These are phyloP conservation scores for Trichophyton schoenleinii DNA, from an alignment of 2,329 filamentous ascomycete genomes.

Conservation along the genomic window DNA sequence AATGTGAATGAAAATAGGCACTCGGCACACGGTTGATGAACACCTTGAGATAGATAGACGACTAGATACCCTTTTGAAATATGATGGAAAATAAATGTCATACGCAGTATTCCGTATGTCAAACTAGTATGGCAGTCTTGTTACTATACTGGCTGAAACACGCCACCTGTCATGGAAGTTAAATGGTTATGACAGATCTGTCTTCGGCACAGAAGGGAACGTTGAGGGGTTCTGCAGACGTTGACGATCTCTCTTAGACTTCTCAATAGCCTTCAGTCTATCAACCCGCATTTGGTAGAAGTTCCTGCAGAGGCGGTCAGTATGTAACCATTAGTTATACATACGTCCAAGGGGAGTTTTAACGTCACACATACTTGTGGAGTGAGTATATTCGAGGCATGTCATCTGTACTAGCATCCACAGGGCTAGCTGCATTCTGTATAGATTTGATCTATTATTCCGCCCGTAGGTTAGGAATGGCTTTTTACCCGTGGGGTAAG, in stretches of 20 bases:
- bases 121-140: background rate
- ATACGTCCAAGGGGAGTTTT: background rate
- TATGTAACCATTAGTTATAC: background rate
- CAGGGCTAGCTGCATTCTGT: slow-evolving; percentile 32
- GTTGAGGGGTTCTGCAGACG: slow-evolving; percentile 62
- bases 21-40: background rate
- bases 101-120: background rate
- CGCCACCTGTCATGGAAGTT: background rate
- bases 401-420: slow-evolving; percentile 39
- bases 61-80: background rate
- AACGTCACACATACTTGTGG: slow-evolving; percentile 49
- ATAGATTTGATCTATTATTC: slow-evolving; percentile 34
- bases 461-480: background rate
- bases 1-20: background rate
- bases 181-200: slow-evolving; percentile 21
- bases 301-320: slow-evolving; percentile 39
- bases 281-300: slow-evolving; percentile 81
- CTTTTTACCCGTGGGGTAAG: background rate
- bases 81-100: background rate
- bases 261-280: slow-evolving; percentile 63
- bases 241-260: slow-evolving; percentile 69
- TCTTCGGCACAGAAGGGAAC: slow-evolving; percentile 75
- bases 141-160: background rate
- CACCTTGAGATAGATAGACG: background rate
- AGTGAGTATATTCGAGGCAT: slow-evolving; percentile 72